Percentiles rank a stretch among this genome's conserved stretches.
Evolutionary conservation across 768 basidiomycete species (phyloP).

Genomic region (Udeniomyces megalosporus): DNA sequence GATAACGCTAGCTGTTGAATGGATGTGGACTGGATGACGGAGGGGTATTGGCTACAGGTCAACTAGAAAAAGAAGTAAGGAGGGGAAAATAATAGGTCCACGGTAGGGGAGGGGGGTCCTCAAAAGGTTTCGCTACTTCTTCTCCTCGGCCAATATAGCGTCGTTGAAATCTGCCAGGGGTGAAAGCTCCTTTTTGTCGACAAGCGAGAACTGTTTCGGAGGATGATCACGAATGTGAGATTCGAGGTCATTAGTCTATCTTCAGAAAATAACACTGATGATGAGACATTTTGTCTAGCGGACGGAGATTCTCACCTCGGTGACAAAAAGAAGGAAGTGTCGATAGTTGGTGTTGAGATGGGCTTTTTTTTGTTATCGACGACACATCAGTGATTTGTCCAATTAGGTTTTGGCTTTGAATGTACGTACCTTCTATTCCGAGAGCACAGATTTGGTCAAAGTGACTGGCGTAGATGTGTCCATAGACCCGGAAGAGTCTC

Average conservation of each 20-base stretch:
- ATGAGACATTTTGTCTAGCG: background rate
- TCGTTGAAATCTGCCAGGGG: conserved; percentile 18
- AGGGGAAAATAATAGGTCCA: no score
- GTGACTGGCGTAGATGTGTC: conserved; percentile 96
- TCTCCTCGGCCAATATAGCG: conserved; percentile 10
- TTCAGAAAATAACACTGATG: background rate
- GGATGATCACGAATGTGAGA: no score
- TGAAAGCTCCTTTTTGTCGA: conserved; percentile 16
- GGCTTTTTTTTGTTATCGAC: conserved; percentile 37
- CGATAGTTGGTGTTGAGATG: conserved; percentile 97
- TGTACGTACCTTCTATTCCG: conserved; percentile 73
- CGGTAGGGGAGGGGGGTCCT: no score
- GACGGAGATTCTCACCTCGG: conserved; percentile 48
- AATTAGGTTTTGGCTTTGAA: no score
- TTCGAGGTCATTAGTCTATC: background rate
- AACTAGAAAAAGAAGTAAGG: no score
- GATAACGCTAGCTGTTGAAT: no score
- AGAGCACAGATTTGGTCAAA: conserved; percentile 97
- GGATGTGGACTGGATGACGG: no score
- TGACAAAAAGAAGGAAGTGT: conserved; percentile 92
- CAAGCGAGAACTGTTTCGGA: conserved; percentile 6
- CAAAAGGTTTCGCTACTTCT: background rate
- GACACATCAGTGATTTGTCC: no score
- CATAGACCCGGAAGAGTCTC: conserved; percentile 89
- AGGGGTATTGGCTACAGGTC: no score